These are phyloP conservation scores for Pythium rishiriense DNA, from an alignment of 352 stramenopile genomes.

Conservation along the genomic window DNA sequence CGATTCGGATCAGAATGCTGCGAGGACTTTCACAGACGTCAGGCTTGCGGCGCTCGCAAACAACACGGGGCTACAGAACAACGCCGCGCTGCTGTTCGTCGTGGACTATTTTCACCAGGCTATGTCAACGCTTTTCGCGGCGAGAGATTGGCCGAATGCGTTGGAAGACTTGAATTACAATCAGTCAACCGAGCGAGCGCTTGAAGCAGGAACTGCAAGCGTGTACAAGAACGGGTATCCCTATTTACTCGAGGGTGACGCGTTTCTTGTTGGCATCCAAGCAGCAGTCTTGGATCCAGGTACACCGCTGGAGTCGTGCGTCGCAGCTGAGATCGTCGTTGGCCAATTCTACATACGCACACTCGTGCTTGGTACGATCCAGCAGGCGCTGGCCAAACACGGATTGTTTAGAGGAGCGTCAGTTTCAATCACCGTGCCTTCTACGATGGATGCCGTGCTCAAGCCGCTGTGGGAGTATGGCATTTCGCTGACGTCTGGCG, in stretches of 20 bases:
- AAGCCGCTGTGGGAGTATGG: slow-evolving; percentile 31
- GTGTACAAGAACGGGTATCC: slow-evolving; percentile 28
- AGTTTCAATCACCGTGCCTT: slow-evolving; percentile 26
- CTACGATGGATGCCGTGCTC: slow-evolving; percentile 22
- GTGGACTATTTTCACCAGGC: slow-evolving; percentile 46
- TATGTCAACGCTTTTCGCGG: slow-evolving; percentile 35
- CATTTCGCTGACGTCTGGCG: slow-evolving; percentile 35
- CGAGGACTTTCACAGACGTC: slow-evolving; percentile 27
- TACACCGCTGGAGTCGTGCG: slow-evolving; percentile 37
- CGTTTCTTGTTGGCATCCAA: slow-evolving; percentile 39
- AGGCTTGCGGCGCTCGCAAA: slow-evolving; percentile 23
- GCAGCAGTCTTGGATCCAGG: slow-evolving; percentile 30
- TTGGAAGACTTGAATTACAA: slow-evolving; percentile 39
- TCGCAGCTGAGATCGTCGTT: slow-evolving; percentile 39
- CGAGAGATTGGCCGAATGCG: slow-evolving; percentile 33
- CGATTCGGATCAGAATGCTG: slow-evolving; percentile 22
- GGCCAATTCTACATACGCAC: slow-evolving; percentile 43
- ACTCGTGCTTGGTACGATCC: slow-evolving; percentile 37
- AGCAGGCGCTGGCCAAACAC: slow-evolving; percentile 21
- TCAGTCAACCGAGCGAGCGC: slow-evolving; percentile 20
- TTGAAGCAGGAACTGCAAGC: slow-evolving; percentile 27
- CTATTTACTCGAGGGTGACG: slow-evolving; percentile 34
- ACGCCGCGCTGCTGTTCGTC: slow-evolving; percentile 40
- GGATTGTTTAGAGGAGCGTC: slow-evolving; percentile 11
- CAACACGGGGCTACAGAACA: slow-evolving; percentile 41